Percentiles rank a stretch among this genome's conserved stretches.
Evolutionary conservation across 805 yeast species (phyloP).

Genomic region (Pichia pseudocactophila): DNA sequence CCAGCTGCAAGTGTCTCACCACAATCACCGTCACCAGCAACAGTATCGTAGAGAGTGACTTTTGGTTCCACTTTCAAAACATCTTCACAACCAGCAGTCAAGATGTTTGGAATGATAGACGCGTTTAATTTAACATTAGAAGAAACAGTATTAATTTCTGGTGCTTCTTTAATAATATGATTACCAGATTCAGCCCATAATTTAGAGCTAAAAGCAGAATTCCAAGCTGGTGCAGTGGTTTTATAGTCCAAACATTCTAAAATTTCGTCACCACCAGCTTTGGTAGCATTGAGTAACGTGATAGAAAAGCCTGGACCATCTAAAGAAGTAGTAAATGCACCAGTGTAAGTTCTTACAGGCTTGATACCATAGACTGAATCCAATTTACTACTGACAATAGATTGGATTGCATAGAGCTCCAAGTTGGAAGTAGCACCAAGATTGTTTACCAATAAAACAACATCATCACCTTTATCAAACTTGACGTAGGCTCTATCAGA

Average conservation of each 20-base stretch:
- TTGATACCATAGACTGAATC: constrained; percentile 41
- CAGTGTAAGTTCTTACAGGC: constrained; percentile 64
- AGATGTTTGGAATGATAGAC: constrained; percentile 24
- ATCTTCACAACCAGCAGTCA: constrained; percentile 41
- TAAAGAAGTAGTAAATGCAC: constrained; percentile 81
- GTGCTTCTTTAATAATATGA: constrained; percentile 23
- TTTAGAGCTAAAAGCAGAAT: constrained; percentile 29
- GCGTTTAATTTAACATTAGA: constrained; percentile 26
- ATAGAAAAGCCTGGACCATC: constrained; percentile 89
- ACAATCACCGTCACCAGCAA: constrained; percentile 96
- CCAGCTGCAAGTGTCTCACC: constrained; percentile 87
- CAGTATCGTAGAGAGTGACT: constrained; percentile 76
- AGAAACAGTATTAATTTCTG: constrained; percentile 10
- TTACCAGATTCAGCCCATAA: constrained; percentile 14
- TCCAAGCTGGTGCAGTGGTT: constrained; percentile 83
- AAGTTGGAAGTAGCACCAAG: constrained; percentile 84
- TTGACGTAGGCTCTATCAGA: constrained; percentile 74
- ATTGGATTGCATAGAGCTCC: constrained; percentile 66
- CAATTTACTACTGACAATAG: constrained; percentile 46
- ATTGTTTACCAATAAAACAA: constrained; percentile 68
- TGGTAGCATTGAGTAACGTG: constrained; percentile 64
- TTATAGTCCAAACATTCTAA: constrained; percentile 57
- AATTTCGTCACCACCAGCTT: constrained; percentile 36
- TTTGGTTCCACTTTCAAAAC: constrained; percentile 65
- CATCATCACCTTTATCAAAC: constrained; percentile 50